phyloP scores from a whole-genome alignment of 2,329 filamentous ascomycete genomes.

The Epichloe brachyelytri region DNA sequence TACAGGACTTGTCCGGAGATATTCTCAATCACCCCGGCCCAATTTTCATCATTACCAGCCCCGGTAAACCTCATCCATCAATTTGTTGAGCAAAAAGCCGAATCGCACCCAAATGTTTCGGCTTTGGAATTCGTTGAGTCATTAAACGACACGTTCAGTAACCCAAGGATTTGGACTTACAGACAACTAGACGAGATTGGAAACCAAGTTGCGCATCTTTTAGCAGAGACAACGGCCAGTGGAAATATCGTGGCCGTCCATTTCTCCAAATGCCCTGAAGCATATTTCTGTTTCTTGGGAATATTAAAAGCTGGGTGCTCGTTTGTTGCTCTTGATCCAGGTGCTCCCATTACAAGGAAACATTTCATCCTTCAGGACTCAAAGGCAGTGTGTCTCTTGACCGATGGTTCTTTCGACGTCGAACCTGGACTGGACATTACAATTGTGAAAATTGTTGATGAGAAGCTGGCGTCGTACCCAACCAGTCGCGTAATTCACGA shows the following conservation, averaged over 20 bases:
- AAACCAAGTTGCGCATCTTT: slow-evolving; percentile 57
- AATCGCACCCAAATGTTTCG: slow-evolving; percentile 38
- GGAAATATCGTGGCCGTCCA: slow-evolving; percentile 61
- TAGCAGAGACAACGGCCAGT: slow-evolving; percentile 35
- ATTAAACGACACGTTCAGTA: slow-evolving; percentile 32
- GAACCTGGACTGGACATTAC: not conserved
- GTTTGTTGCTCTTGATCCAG: slow-evolving; percentile 69
- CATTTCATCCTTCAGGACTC: slow-evolving; percentile 70
- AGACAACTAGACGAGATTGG: slow-evolving; percentile 55
- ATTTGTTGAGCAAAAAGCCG: slow-evolving; percentile 57
- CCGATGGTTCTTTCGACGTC: slow-evolving; percentile 21
- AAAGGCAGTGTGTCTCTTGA: slow-evolving; percentile 48
- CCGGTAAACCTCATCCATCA: slow-evolving; percentile 55
- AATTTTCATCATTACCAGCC: slow-evolving; percentile 41
- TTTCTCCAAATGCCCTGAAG: slow-evolving; percentile 76
- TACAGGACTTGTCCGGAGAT: slow-evolving; percentile 22
- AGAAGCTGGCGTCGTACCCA: slow-evolving; percentile 14
- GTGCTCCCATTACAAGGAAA: slow-evolving; percentile 59
- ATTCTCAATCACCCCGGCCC: slow-evolving; percentile 54
- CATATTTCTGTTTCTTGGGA: slow-evolving; percentile 70
- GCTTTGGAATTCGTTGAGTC: slow-evolving; percentile 65
- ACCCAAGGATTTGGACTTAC: slow-evolving; percentile 57
- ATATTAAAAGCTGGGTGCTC: slow-evolving; percentile 72
- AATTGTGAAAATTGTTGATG: slow-evolving; percentile 15
- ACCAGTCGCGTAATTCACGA: slow-evolving; percentile 5